Percentiles rank a stretch among this genome's conserved stretches.
Conservation (phyloP, 345 rosid species). For the Kandelia obovata region DNA sequence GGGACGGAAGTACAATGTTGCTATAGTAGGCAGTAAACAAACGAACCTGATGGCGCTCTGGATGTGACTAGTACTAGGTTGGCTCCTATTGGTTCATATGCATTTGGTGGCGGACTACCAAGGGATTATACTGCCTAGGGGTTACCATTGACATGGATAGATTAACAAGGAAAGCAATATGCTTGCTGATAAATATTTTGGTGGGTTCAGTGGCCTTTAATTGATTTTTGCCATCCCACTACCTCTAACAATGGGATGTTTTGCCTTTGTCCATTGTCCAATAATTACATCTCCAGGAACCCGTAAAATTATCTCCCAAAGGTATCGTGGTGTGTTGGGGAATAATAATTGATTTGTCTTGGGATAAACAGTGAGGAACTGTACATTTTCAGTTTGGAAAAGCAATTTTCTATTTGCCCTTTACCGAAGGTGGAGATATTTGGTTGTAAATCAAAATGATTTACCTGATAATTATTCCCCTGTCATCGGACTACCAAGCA, state of each 20-base stretch:
- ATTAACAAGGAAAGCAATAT: not conserved
- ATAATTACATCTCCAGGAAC: not conserved
- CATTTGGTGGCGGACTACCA: not conserved
- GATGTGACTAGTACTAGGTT: constrained; percentile 5
- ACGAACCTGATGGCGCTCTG: not conserved
- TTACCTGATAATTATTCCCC: too few relatives aligned
- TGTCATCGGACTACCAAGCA: too few relatives aligned
- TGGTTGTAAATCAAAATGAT: too few relatives aligned
- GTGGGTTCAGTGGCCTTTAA: not conserved
- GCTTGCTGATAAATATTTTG: not conserved
- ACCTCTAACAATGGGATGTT: not conserved
- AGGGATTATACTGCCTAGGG: too few relatives aligned
- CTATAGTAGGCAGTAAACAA: too few relatives aligned
- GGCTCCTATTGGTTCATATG: not conserved
- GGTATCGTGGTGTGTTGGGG: not conserved
- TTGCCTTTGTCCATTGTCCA: not conserved
- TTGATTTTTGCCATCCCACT: constrained; percentile 16
- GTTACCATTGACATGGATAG: not conserved
- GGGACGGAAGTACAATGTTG: too few relatives aligned
- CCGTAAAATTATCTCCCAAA: not conserved
- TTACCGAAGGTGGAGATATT: too few relatives aligned
- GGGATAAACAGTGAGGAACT: not conserved
- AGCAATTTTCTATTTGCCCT: too few relatives aligned
- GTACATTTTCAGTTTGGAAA: not conserved
- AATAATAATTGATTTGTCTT: not conserved